Evolutionary conservation across 169 alveolate genomes (phyloP).

Genomic region (Babesia ovata): DNA sequence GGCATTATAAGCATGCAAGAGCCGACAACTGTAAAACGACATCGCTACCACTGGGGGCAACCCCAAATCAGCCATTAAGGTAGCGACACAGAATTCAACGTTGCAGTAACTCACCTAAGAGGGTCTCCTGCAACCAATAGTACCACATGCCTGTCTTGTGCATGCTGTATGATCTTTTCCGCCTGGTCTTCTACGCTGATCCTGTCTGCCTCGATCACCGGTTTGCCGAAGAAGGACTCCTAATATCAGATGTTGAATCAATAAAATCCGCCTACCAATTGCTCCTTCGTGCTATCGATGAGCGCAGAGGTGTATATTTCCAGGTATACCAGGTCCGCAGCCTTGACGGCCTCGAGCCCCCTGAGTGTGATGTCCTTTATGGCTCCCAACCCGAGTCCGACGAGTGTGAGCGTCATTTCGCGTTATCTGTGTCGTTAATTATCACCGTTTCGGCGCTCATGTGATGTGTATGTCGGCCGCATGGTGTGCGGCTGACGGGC

Average conservation of each 20-base stretch:
- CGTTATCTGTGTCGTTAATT: too few species aligned
- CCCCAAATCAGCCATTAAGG: too few species aligned
- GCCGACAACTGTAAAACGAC: too few species aligned
- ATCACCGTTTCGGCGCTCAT: not conserved
- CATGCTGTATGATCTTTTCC: conserved; percentile 87
- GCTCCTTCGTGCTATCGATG: conserved; percentile 73
- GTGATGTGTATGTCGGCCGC: not conserved
- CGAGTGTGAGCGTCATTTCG: conserved; percentile 88
- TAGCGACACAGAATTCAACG: too few species aligned
- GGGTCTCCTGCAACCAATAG: conserved; percentile 96
- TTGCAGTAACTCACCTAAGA: conserved; percentile 54
- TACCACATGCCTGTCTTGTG: conserved; percentile 83
- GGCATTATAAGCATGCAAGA: too few species aligned
- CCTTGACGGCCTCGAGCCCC: conserved; percentile 87
- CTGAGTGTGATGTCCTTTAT: conserved; percentile 91
- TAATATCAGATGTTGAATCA: not conserved
- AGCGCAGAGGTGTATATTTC: conserved; percentile 94
- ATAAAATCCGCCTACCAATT: conserved; percentile 66
- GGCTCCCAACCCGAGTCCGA: conserved; percentile 93
- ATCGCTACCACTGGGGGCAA: too few species aligned
- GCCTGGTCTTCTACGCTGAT: conserved; percentile 90
- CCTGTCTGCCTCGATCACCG: conserved; percentile 91
- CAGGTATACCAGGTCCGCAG: conserved; percentile 85
- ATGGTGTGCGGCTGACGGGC: not conserved
- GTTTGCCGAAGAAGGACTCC: conserved; percentile 82